Conservation (phyloP, 441 rosid genomes). For the Populus hybrid region DNA sequence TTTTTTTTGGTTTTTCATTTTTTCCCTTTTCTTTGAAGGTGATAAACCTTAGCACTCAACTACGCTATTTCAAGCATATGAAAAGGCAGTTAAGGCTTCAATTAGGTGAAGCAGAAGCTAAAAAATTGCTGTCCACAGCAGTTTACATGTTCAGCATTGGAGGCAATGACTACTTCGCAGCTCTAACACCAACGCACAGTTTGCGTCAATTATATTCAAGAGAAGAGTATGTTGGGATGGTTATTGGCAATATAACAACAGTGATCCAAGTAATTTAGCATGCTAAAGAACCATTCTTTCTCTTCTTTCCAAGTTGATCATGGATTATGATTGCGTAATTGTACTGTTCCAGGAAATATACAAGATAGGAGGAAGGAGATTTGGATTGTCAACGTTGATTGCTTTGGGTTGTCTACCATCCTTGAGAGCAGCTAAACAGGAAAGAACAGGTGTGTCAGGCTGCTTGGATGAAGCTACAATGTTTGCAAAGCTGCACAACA, state of each 20-base stretch:
- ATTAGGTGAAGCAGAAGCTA: conserved; percentile 33
- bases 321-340: neutral
- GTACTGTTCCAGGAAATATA: conserved; percentile 19
- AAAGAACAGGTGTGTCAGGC: neutral
- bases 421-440: neutral
- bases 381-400: conserved; percentile 10
- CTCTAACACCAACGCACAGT: conserved; percentile 17
- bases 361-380: conserved; percentile 24
- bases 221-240: conserved; percentile 25
- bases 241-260: conserved; percentile 23
- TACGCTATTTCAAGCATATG: conserved; percentile 36
- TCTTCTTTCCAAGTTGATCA: neutral
- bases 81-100: conserved; percentile 23
- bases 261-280: conserved; percentile 13
- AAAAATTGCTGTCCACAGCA: conserved; percentile 15
- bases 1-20: too few relatives aligned
- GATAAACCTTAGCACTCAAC: conserved; percentile 34
- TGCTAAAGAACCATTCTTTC: neutral
- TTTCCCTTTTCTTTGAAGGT: conserved; percentile 15
- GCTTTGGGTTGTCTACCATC: conserved; percentile 11
- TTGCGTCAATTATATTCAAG: conserved; percentile 24
- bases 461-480: neutral
- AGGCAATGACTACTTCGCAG: conserved; percentile 35
- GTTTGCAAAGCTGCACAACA: conserved; percentile 15
- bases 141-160: conserved; percentile 28